phyloP scores from a whole-genome alignment of 2,329 filamentous ascomycete species.

The Monascus ruber region DNA sequence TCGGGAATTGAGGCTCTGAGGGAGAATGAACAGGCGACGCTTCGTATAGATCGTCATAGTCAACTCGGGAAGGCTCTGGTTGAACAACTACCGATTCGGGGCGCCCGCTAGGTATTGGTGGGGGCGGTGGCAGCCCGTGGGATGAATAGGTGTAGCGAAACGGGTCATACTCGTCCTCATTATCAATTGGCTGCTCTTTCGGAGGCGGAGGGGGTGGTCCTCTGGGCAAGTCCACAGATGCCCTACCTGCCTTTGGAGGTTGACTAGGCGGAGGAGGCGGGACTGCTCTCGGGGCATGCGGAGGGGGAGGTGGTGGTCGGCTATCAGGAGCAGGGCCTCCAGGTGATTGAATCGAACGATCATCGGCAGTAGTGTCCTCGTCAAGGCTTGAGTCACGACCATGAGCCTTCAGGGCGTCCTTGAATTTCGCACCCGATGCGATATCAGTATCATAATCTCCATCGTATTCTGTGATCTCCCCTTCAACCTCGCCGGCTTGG shows the following conservation, averaged over 20 bases:
- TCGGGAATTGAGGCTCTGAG: constrained; percentile 16
- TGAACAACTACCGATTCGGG: constrained; percentile 12
- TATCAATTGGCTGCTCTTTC: constrained; percentile 32
- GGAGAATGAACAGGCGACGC: constrained; percentile 29
- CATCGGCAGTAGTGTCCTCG: constrained; percentile 48
- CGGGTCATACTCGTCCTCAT: constrained; percentile 41
- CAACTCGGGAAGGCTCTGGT: constrained; percentile 19
- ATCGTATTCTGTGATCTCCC: constrained; percentile 86
- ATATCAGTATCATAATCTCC: constrained; percentile 98
- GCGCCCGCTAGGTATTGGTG: constrained; percentile 10
- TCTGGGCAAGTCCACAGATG: constrained; percentile 21
- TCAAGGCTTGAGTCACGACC: constrained; percentile 66
- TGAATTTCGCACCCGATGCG: constrained; percentile 82
- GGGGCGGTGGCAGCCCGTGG: constrained; percentile 16
- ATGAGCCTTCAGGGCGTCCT: constrained; percentile 80
- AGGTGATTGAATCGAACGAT: constrained; percentile 40
- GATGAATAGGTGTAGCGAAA: constrained; percentile 40
- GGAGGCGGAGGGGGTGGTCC: constrained; percentile 34
- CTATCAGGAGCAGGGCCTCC: constrained; percentile 28
- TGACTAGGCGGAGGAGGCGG: constrained; percentile 35
- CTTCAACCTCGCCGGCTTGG: constrained; percentile 50
- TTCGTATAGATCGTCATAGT: constrained; percentile 38
- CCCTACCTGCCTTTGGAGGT: constrained; percentile 39
- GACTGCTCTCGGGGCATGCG: constrained; percentile 47
- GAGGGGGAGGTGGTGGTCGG: constrained; percentile 42